Evolutionary conservation across 306 rosid genomes (phyloP).

Genomic region (Prunus persica): Prunus_persica_NCBIv2 NC_034010.1:27004501-27005000

Average conservation of each 20-base stretch:
- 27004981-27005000: background rate
- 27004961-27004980: background rate
- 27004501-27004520: slow-evolving; percentile 21
- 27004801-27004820: background rate
- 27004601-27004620: background rate
- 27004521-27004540: slow-evolving; percentile 27
- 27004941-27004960: background rate
- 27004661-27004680: background rate
- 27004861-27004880: slow-evolving; percentile 28
- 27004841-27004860: slow-evolving; percentile 25
- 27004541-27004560: slow-evolving; percentile 27
- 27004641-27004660: background rate
- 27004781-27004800: background rate
- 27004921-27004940: slow-evolving; percentile 46
- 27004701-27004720: background rate
- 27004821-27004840: background rate
- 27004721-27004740: background rate
- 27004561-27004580: slow-evolving; percentile 4
- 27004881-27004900: slow-evolving; percentile 22
- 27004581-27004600: background rate
- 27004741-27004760: background rate
- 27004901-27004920: slow-evolving; percentile 40
- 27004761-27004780: background rate
- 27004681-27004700: background rate
- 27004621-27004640: background rate